Base-by-base conservation (phyloP, 441 rosid genomes). In the Jatropha multifida region DNA sequence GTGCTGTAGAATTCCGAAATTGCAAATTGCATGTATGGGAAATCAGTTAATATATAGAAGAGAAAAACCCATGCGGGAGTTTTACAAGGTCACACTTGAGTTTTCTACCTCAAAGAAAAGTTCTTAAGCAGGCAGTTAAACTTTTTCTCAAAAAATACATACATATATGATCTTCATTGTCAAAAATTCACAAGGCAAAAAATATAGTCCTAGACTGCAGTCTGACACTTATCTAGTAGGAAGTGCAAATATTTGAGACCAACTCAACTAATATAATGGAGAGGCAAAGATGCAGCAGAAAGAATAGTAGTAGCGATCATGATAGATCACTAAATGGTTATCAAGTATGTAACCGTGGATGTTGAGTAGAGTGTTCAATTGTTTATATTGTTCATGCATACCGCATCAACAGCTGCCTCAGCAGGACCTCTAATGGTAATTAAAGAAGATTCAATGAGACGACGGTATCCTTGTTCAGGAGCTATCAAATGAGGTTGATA, bases 381-480 rank as follows among this genome's bases (percentile, higher is more conserved):
- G 9, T 37, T 14, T 56, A 7, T 1, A 69, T 52, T 42, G 14
- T 65, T 61, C 72, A 80, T 74, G 71, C 82, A 75, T 93, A 95
- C 99, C 84, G 99, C 94, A 79, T 93, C 99, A 85, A 95, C 99
- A 79, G 98, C 78, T 69, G 99, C 97, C 87, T 95, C 99, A 78
- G 99, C 97, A 68, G 99, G 99, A 83, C 99, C 99, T 83, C 94
- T 87, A 79, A 95, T 93, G 61, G 96, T 84, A 58, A 93, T 77
- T 41, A 92, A 69, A 70, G 97, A 85, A 69, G 99, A 93, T 83
- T 95, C 99, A 44, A 95, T 95, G 82, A 95, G 90, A 69, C 98
- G 98, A 48, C 99, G 97, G 76, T 95, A 95, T 65, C 99, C 99
- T 83, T 95, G 99, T 71, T 95, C 99, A 60, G 99, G 99, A 86